Evolutionary conservation across 768 basidiomycete species (phyloP).

Genomic region (Mrakia blollopis): DNA sequence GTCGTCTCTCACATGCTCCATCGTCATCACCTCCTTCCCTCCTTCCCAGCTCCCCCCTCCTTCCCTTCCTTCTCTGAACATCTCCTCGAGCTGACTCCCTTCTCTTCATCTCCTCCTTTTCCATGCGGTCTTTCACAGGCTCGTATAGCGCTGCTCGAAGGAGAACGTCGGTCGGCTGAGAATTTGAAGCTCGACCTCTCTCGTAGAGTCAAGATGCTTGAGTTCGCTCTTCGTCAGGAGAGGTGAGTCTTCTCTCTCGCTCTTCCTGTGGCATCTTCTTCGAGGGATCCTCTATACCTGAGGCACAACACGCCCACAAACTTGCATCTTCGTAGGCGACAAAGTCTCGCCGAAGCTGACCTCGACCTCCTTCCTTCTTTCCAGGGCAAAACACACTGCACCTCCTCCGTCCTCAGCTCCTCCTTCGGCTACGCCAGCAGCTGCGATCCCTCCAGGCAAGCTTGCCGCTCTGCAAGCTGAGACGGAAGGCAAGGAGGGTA

Average conservation of each 20-base stretch:
- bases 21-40: background rate
- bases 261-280: background rate
- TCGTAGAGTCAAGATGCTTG: conserved; percentile 97
- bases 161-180: conserved; percentile 93
- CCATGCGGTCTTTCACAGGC: conserved; percentile 54
- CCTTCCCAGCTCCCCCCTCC: background rate
- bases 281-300: background rate
- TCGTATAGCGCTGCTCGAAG: conserved; percentile 92
- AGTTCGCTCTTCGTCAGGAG: conserved; percentile 93
- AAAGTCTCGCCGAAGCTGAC: background rate
- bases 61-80: background rate
- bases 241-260: conserved; percentile 56
- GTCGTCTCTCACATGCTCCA: conserved; percentile 3
- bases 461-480: conserved; percentile 55
- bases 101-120: background rate
- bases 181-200: conserved; percentile 93
- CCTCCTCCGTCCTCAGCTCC: conserved; percentile 61
- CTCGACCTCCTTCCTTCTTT: background rate
- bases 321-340: background rate
- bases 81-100: background rate
- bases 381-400: conserved; percentile 16
- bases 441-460: conserved; percentile 63
- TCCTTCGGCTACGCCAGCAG: conserved; percentile 53
- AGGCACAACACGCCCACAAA: background rate
- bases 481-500: conserved; percentile 25